Percentiles rank a stretch among this genome's conserved stretches.
phyloP scores from a whole-genome alignment of 2,329 filamentous ascomycete genomes.

The Colletotrichum falcatum region DNA sequence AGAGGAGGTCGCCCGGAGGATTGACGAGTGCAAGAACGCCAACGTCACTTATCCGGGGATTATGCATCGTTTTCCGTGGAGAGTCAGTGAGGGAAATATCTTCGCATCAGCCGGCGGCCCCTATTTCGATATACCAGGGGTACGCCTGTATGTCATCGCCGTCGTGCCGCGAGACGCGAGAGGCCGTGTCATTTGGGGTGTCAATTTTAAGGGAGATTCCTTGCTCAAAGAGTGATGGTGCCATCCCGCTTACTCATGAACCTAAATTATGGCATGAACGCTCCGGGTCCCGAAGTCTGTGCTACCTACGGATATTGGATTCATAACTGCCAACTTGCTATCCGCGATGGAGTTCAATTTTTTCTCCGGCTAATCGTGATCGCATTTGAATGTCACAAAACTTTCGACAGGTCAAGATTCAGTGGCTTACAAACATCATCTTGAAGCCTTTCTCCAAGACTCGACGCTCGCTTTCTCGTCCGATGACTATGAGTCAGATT shows the following conservation, averaged over 20 bases:
- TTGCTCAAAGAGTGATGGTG: constrained; percentile 12
- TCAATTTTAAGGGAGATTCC: constrained; percentile 27
- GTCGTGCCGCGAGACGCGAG: neutral
- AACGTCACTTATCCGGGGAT: neutral
- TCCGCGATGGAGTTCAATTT: neutral
- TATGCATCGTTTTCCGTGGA: neutral
- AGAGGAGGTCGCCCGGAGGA: neutral
- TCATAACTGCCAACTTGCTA: too few species aligned
- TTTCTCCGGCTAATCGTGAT: neutral
- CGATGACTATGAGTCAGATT: neutral
- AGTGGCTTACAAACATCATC: neutral
- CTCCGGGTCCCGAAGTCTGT: neutral
- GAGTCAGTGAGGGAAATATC: constrained; percentile 34
- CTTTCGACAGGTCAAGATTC: neutral
- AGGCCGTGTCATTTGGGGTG: constrained; percentile 29
- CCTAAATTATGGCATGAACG: neutral
- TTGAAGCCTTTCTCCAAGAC: neutral
- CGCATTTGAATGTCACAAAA: neutral
- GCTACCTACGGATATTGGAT: neutral
- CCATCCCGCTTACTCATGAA: constrained; percentile 31
- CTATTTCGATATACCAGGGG: constrained; percentile 22
- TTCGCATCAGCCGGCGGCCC: constrained; percentile 32
- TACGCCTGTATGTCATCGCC: constrained; percentile 34
- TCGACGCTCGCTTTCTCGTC: neutral
- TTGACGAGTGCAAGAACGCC: neutral